Evolutionary conservation across 257 asterid genomes (phyloP).

Genomic region (Solanum piurae): DNA sequence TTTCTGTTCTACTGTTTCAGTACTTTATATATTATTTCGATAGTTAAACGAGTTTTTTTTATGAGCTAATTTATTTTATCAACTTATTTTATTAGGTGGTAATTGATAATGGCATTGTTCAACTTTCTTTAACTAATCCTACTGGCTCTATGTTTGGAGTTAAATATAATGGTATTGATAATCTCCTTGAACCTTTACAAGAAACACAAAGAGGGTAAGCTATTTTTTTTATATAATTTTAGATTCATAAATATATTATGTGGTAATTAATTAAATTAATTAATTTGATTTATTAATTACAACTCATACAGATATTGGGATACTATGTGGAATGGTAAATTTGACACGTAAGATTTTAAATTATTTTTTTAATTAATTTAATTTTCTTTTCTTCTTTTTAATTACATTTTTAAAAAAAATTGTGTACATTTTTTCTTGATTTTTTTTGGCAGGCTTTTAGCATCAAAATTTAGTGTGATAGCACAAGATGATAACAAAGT

Average conservation of each 20-base stretch:
- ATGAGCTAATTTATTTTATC: not conserved
- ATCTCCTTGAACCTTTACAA: slow-evolving; percentile 1
- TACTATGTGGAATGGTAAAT: slow-evolving; percentile 10
- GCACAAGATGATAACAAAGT: slow-evolving; percentile 8
- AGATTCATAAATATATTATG: too few species aligned
- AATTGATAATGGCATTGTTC: slow-evolving; percentile 14
- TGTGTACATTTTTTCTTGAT: not conserved
- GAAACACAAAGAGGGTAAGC: slow-evolving; percentile 17
- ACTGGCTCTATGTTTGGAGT: slow-evolving; percentile 6
- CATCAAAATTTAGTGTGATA: slow-evolving; percentile 13
- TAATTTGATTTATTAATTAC: not conserved
- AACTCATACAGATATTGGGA: slow-evolving; percentile 25
- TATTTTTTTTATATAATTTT: too few species aligned
- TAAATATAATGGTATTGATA: slow-evolving; percentile 5
- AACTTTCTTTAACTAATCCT: slow-evolving; percentile 11
- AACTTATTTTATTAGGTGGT: slow-evolving; percentile 8
- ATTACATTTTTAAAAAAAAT: not conserved
- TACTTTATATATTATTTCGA: not conserved
- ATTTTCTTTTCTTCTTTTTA: not conserved
- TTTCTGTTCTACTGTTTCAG: too few species aligned
- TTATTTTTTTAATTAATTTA: not conserved
- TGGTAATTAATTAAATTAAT: not conserved
- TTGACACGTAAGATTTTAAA: slow-evolving; percentile 5
- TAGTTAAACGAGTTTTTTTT: not conserved
- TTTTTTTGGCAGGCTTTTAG: slow-evolving; percentile 7